Base-by-base conservation (phyloP, 768 basidiomycete species). In the Lentinula guzmanii region DNA sequence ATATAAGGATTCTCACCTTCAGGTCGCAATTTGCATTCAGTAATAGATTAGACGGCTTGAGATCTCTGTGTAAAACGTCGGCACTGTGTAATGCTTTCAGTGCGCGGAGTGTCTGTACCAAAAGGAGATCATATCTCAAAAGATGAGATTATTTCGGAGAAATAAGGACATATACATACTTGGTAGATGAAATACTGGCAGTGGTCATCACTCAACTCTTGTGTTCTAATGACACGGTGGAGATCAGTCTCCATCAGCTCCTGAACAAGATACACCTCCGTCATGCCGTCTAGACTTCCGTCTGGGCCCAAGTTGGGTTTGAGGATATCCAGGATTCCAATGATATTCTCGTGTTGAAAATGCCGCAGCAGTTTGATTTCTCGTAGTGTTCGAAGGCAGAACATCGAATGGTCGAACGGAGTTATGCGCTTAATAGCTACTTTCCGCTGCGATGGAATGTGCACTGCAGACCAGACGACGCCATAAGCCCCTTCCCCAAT, bases 141-240 rank as follows among this genome's bases (percentile, higher is more conserved):
- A 41, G 18, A 53, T 45, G 24, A 13, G 15, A 57, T 67, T 18
- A 55, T 54, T 41, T 7, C 51, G 52, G 31, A 43, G 21, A 34
- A 31, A 34, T 7, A 50, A 42, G 46, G 48, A 37, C 16, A 46
- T 52, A 42, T 61, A 71, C 76, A 54, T 63, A 86, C 88, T 81
- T 98, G 96, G 72, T 99, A 99, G 65, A 96, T 88, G 70, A 99
- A 98, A 73, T 99, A 99, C 74, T 98, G 94, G 67, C 87, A 89
- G 70, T 98, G 95, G 70, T 98, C 95, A 70, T 98, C 96, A 61
- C 89, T 90, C 45, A 99, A 80, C 62, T 91, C 86, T 74, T 98
- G 96, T 0, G 97, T 96, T 28, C 93, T 82, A 67, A 99, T 98
- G 52, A 99, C 97, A 59, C 96, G 87, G 71, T 98, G 95, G 66